Conservation (phyloP, 345 rosid genomes). For the Salix brachista region DNA sequence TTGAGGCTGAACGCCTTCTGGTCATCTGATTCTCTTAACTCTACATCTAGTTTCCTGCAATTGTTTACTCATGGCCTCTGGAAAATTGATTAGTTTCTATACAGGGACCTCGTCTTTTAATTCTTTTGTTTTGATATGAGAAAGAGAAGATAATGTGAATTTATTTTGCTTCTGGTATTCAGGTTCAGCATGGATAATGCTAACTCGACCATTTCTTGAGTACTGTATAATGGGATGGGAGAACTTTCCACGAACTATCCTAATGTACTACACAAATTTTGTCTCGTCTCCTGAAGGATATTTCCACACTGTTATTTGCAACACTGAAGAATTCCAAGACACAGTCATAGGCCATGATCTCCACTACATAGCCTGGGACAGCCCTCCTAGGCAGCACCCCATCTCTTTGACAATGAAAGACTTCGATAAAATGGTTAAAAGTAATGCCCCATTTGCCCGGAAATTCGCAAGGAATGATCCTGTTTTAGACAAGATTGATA, state of each 20-base stretch:
- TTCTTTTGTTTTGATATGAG: no score
- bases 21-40: no score
- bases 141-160: no score
- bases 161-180: background rate
- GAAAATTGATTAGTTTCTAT: no score
- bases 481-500: conserved; percentile 74
- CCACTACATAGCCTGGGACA: conserved; percentile 98
- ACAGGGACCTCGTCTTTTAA: no score
- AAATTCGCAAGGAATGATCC: conserved; percentile 78
- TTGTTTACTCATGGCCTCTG: no score
- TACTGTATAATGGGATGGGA: conserved; percentile 93
- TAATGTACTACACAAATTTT: conserved; percentile 83
- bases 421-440: conserved; percentile 72
- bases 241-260: conserved; percentile 70
- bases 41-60: no score
- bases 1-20: no score
- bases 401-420: conserved; percentile 55
- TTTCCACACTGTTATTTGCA: conserved; percentile 87
- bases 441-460: conserved; percentile 83
- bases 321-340: conserved; percentile 50
- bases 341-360: conserved; percentile 79
- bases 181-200: conserved; percentile 93
- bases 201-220: conserved; percentile 64
- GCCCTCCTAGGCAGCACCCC: conserved; percentile 92
- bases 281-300: conserved; percentile 96